Conservation (phyloP, 1,284 basidiomycete genomes). For the Wolfiporia cocos region DNA sequence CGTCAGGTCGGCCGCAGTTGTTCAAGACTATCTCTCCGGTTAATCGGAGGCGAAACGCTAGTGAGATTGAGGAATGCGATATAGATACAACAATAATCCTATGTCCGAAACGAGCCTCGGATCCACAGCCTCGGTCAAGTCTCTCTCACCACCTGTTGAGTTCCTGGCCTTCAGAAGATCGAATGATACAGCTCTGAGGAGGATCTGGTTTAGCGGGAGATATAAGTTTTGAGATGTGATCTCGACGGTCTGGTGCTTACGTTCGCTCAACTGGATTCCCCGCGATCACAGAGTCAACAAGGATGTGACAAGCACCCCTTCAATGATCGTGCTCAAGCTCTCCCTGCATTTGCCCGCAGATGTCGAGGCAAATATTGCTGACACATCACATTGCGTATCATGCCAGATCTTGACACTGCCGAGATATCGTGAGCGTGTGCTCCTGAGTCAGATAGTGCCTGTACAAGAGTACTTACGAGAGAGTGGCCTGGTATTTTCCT, state of each 20-base stretch:
- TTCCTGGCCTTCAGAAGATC: too few relatives aligned
- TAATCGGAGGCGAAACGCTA: constrained; percentile 1
- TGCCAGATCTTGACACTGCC: constrained; percentile 4
- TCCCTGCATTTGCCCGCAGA: neutral
- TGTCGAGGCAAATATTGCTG: constrained; percentile 2
- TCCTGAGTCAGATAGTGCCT: neutral
- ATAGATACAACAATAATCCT: constrained; percentile 1
- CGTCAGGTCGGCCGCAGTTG: constrained; percentile 27
- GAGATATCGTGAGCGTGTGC: neutral
- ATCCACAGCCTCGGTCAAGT: too few relatives aligned
- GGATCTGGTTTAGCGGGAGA: too few relatives aligned
- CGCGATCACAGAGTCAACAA: too few relatives aligned
- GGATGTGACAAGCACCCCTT: neutral
- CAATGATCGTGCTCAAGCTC: neutral
- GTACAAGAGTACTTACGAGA: constrained; percentile 17
- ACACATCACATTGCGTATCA: constrained; percentile 1
- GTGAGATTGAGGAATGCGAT: neutral
- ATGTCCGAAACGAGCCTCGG: too few relatives aligned
- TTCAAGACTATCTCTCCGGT: constrained; percentile 27
- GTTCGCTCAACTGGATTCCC: too few relatives aligned
- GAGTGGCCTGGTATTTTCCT: constrained; percentile 27
- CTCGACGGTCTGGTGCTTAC: too few relatives aligned
- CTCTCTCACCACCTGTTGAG: too few relatives aligned
- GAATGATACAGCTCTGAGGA: too few relatives aligned
- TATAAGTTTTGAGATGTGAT: too few relatives aligned